phyloP scores from a whole-genome alignment of 352 stramenopile genomes.

The Phytopythium sindhum region DNA sequence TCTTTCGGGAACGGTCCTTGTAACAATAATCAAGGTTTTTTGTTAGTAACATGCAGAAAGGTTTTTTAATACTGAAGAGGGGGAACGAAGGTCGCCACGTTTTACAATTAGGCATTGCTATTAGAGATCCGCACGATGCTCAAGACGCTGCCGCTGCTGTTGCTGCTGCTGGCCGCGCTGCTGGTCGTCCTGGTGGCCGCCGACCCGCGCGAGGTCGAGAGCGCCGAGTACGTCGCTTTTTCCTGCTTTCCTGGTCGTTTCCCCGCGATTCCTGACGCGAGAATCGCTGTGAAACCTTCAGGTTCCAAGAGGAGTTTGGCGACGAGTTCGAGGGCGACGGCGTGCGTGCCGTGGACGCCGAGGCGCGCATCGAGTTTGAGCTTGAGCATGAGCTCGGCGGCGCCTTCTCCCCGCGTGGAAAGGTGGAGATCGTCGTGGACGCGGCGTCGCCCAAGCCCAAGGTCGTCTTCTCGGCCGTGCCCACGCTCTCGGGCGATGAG shows the following conservation, averaged over 20 bases:
- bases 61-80: no score
- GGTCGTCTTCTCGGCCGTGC: conserved; percentile 50
- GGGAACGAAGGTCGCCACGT: neutral
- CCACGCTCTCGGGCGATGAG: conserved; percentile 39
- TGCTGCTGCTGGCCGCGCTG: conserved; percentile 32
- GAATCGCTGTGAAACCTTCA: conserved; percentile 8
- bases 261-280: neutral
- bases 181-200: conserved; percentile 23
- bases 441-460: conserved; percentile 54
- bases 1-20: no score
- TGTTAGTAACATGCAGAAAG: no score
- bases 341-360: conserved; percentile 24
- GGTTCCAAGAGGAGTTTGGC: conserved; percentile 65
- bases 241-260: neutral
- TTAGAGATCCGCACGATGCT: neutral
- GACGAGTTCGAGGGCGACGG: conserved; percentile 58
- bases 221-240: conserved; percentile 39
- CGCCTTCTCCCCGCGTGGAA: conserved; percentile 44
- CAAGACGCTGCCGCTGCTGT: conserved; percentile 21
- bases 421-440: conserved; percentile 59
- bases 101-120: neutral
- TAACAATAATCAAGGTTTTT: no score
- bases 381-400: conserved; percentile 57
- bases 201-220: conserved; percentile 61
- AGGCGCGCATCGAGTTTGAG: conserved; percentile 52